Evolutionary conservation across 192 early-diverging fungal species (phyloP), one percentile per base, ranked within the genome.

Genomic region (Entrophospora sp.): DNA sequence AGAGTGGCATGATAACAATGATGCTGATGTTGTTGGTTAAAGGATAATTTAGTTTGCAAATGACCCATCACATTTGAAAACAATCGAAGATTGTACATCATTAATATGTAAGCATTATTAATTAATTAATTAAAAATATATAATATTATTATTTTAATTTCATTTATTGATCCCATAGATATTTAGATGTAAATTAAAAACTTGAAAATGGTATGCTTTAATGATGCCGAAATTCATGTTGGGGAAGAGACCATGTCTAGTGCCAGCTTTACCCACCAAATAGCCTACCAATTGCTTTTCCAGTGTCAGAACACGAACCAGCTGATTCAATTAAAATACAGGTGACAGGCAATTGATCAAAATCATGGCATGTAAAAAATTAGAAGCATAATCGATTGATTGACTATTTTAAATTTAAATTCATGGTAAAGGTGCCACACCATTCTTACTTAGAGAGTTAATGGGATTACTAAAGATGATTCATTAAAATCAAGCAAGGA

Each of bases 361-460:
- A 96, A 68, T 83, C 89, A 16, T 74, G 67, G 81, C 85, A 78
- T 61, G 61, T 44, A 8, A 63, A 22, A 20, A 32, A 7, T 70
- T 34, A 43, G 25, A 40, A 7, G 30, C 25, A n/a, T 28, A 32
- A 18, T 27, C 30, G 1, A n/a, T n/a, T n/a, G n/a, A n/a, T 36
- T 36, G 27, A 62, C 3, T 61, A 10, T 24, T n/a, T 16, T n/a
- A 1, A 12, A 71, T 68, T 5, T 83, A 86, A 0, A 75, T 99
- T 48, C 48, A 27, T 30, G 96, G 96, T 56, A 95, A 95, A 70
- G 91, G 94, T 37, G 80, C 84, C 44, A 99, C 96, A 4, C 96
- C 96, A 4, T 99, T 91, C 71, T 71, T 99, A 68, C 81, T 99
- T n/a, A 83, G 53, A 83, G 88, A 32, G 85, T 99, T 0, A 80